Evolutionary conservation across 129 eudicot species (phyloP), one percentile per base, ranked within the genome.

Genomic region (Lonicera japonica): DNA sequence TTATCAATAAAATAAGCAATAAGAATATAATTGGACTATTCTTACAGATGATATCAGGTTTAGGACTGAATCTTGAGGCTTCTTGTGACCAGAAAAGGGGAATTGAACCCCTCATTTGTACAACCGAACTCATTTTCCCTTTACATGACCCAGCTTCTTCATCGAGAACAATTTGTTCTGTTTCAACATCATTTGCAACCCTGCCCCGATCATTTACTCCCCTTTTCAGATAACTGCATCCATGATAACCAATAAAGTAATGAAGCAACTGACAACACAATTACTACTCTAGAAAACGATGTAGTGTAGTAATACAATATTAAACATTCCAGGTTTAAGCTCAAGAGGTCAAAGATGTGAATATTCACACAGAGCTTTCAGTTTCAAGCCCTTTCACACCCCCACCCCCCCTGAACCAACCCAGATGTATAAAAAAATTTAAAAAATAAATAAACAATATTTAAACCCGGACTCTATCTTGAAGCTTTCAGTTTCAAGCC

Each of bases 21-120:
- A n/a, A 68, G 41, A 17, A 15, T 8, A 38, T 34, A 21, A 25
- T 29, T 57, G 10, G 48, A 50, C 45, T 51, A 50, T 56, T 61
- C 85, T 81, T 84, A 92, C 99, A 72, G 38, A 85, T 78, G 34
- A 92, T 92, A 79, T 92, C 99, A 60, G 99, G 96, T 66, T 88
- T 92, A 15, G 96, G 99, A 74, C 95, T 92, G 66, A 88, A 85
- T 80, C 95, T 75, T 17, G 99, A 92, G 69, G 96, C 92, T 82
- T 92, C 99, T 79, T 92, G 99, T 7, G 99, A 88, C 99, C 99
- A 92, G 69, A 92, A 85, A 63, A 92, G 96, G 57, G 99, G 99
- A 59, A 92, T 92, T 67, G 99, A 92, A 57, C 99, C 99, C 81
- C 99, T 79, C 96, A 92, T 88, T 75, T 92, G 99, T 48, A 92